Conservation (phyloP, 1,139 yeast species). For the Zhuliangozyma blackwelliae region DNA sequence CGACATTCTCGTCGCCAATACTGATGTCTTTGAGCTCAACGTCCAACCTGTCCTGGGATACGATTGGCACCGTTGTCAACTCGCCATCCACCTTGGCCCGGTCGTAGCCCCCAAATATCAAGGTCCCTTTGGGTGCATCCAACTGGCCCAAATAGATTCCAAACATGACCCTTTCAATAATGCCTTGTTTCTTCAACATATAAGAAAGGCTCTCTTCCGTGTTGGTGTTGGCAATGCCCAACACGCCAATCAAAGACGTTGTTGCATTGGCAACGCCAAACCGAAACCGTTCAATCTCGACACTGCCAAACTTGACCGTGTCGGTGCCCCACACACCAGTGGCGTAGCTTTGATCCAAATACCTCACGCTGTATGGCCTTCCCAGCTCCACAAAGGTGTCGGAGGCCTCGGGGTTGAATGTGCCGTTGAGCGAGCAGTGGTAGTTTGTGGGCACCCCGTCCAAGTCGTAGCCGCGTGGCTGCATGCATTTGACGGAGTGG, state of each 20-base stretch:
- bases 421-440: conserved; percentile 9
- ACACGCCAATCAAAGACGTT: conserved; percentile 39
- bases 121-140: conserved; percentile 28
- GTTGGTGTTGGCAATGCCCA: conserved; percentile 36
- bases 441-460: conserved; percentile 6
- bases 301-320: conserved; percentile 29
- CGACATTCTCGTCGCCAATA: not conserved
- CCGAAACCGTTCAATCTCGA: conserved; percentile 33
- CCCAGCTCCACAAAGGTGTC: conserved; percentile 2
- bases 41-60: not conserved
- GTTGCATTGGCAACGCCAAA: conserved; percentile 48
- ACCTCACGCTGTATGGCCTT: conserved; percentile 18
- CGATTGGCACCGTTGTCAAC: conserved; percentile 27
- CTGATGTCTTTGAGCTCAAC: conserved; percentile 2
- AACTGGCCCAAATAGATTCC: conserved; percentile 45
- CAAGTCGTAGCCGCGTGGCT: conserved; percentile 16
- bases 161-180: conserved; percentile 48
- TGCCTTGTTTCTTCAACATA: conserved; percentile 33
- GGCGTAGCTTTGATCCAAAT: conserved; percentile 42
- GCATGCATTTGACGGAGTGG: conserved; percentile 16
- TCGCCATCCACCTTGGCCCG: conserved; percentile 45
- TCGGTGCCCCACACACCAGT: conserved; percentile 58
- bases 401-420: conserved; percentile 8
- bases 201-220: conserved; percentile 24
- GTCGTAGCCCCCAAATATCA: conserved; percentile 60